phyloP scores from a whole-genome alignment of 441 rosid species.

The Metrosideros polymorpha region DNA sequence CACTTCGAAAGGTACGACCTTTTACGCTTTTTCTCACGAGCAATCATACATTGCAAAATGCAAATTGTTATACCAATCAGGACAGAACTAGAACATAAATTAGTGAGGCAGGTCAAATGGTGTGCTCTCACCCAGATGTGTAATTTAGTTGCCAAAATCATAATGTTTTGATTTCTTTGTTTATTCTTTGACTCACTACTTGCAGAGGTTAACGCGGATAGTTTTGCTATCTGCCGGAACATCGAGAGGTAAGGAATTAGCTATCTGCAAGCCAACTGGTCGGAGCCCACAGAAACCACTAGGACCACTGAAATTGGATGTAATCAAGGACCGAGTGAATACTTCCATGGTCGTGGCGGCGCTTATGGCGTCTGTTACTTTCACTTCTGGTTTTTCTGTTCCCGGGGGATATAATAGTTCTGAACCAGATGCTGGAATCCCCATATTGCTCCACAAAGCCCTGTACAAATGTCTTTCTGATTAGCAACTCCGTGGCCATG shows the following conservation, averaged over 20 bases:
- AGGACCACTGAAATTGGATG: fast-evolving
- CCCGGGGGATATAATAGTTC: background rate
- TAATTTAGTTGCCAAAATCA: background rate
- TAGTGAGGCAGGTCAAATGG: background rate
- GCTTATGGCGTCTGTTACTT: background rate
- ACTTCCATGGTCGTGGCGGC: fast-evolving
- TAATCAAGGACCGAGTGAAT: fast-evolving
- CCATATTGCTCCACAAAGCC: background rate
- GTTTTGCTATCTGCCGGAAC: fast-evolving
- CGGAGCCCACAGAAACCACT: fast-evolving
- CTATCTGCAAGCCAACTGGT: background rate
- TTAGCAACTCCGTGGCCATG: background rate
- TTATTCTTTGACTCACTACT: background rate
- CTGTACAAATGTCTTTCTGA: background rate
- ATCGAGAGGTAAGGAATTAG: fast-evolving
- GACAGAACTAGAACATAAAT: background rate
- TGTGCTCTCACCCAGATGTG: background rate
- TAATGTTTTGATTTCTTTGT: fast-evolving
- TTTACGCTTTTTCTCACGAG: background rate
- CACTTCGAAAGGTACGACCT: fast-evolving
- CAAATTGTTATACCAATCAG: background rate
- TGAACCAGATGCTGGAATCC: background rate
- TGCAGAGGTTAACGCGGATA: fast-evolving
- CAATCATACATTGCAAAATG: background rate
- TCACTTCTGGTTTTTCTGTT: background rate